phyloP scores from a whole-genome alignment of 768 basidiomycete genomes.

The Tephrocybe sp. region DNA sequence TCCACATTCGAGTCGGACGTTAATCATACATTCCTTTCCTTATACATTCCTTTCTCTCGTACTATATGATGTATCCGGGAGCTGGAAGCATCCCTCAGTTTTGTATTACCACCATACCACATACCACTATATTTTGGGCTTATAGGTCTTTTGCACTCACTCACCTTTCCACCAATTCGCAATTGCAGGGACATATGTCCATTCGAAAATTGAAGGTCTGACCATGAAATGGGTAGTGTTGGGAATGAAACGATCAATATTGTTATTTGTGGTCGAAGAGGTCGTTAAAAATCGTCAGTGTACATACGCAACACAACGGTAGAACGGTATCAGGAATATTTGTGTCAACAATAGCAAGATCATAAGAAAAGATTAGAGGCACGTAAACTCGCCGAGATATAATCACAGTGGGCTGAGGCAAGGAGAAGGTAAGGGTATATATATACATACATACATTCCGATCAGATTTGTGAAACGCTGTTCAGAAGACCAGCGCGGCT shows the following conservation, averaged over 20 bases:
- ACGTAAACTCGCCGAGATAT: constrained; percentile 3
- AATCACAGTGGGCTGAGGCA: not conserved
- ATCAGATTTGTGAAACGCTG: constrained; percentile 47
- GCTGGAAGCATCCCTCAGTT: not conserved
- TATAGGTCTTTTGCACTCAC: no score
- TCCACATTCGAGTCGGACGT: not conserved
- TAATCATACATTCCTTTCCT: not conserved
- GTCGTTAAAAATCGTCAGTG: no score
- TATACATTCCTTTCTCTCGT: no score
- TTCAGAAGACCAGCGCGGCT: constrained; percentile 54
- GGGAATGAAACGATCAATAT: no score
- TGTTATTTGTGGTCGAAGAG: no score
- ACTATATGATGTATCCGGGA: constrained; percentile 1
- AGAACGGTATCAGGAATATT: not conserved
- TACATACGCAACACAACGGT: no score
- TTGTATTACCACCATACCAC: not conserved
- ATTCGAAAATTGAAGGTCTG: no score
- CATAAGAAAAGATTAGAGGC: not conserved
- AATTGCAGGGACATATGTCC: no score
- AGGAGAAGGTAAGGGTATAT: constrained; percentile 3
- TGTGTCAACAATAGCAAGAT: not conserved
- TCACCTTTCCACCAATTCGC: no score
- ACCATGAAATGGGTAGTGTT: no score
- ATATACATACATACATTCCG: not conserved
- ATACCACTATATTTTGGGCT: no score